Conservation (phyloP, 2,329 filamentous ascomycete genomes). For the Graphilbum fragrans region DNA sequence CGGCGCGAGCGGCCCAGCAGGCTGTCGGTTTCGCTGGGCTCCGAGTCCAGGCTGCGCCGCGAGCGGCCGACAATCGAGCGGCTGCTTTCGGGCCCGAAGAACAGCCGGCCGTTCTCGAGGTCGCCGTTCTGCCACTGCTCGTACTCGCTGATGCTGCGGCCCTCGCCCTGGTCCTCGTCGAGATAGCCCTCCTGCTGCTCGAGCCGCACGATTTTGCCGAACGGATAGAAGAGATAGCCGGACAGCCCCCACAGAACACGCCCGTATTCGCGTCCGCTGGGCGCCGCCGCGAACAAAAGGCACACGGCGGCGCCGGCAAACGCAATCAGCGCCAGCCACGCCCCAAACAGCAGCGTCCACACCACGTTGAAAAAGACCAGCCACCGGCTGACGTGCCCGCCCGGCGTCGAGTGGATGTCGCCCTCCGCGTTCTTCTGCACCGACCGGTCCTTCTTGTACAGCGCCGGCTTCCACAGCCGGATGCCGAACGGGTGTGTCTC, state of each 20-base stretch:
- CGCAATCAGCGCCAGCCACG: conserved; percentile 81
- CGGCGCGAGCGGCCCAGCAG: conserved; percentile 45
- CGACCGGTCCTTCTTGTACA: conserved; percentile 96
- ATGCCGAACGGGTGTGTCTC: conserved; percentile 98
- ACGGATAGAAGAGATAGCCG: conserved; percentile 85
- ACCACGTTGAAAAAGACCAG: conserved; percentile 77
- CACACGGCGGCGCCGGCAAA: conserved; percentile 65
- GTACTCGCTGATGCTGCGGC: conserved; percentile 94
- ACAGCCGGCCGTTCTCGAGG: conserved; percentile 85
- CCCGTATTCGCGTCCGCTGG: conserved; percentile 77
- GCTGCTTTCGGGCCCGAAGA: conserved; percentile 75
- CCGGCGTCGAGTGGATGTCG: conserved; percentile 91
- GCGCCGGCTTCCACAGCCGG: conserved; percentile 92
- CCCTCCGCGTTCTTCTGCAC: conserved; percentile 94
- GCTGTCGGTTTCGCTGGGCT: conserved; percentile 75
- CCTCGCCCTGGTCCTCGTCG: conserved; percentile 90
- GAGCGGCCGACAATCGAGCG: conserved; percentile 78
- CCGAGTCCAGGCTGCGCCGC: conserved; percentile 78
- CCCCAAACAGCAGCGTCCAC: conserved; percentile 88
- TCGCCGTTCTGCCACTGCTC: conserved; percentile 98
- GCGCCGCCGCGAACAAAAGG: conserved; percentile 64
- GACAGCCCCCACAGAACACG: conserved; percentile 73
- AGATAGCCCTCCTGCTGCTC: conserved; percentile 90
- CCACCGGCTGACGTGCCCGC: conserved; percentile 73
- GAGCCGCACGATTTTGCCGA: conserved; percentile 89